Evolutionary conservation across 768 basidiomycete genomes (phyloP).

Genomic region (Galerina marginata): DNA sequence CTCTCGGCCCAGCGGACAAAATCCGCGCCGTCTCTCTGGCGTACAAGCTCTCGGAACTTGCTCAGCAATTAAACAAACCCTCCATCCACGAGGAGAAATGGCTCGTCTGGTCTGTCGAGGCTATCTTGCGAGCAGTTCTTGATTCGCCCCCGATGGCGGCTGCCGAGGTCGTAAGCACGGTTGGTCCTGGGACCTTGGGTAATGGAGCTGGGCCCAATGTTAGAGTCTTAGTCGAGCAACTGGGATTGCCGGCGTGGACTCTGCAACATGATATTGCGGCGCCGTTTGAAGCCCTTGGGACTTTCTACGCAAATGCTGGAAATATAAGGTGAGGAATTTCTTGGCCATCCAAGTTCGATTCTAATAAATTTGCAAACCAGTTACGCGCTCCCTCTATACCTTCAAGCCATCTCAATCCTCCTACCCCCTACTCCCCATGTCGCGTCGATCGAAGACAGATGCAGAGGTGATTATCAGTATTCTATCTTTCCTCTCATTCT

Average conservation of each 20-base stretch:
- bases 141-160: conserved; percentile 20
- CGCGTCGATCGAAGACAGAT: conserved; percentile 53
- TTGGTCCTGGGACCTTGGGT: not conserved
- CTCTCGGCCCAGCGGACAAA: conserved; percentile 22
- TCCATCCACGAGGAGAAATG: conserved; percentile 48
- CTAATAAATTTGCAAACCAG: conserved; percentile 34
- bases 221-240: conserved; percentile 48
- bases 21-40: conserved; percentile 46
- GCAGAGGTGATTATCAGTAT: conserved; percentile 51
- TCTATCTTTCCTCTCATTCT: not conserved
- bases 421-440: conserved; percentile 50
- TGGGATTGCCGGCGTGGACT: conserved; percentile 67
- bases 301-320: conserved; percentile 61
- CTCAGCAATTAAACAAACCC: conserved; percentile 35
- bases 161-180: conserved; percentile 6
- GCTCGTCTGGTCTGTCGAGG: conserved; percentile 48
- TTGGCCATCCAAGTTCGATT: not conserved
- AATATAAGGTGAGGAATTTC: conserved; percentile 54
- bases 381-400: conserved; percentile 67
- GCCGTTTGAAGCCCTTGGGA: conserved; percentile 69
- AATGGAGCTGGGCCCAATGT: conserved; percentile 21
- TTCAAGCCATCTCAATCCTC: conserved; percentile 67
- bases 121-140: conserved; percentile 43
- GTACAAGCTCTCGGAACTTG: conserved; percentile 50
- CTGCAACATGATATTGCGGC: conserved; percentile 64